Base-by-base conservation (phyloP, 1,284 basidiomycete species). In the Moesziomyces sp. region DNA sequence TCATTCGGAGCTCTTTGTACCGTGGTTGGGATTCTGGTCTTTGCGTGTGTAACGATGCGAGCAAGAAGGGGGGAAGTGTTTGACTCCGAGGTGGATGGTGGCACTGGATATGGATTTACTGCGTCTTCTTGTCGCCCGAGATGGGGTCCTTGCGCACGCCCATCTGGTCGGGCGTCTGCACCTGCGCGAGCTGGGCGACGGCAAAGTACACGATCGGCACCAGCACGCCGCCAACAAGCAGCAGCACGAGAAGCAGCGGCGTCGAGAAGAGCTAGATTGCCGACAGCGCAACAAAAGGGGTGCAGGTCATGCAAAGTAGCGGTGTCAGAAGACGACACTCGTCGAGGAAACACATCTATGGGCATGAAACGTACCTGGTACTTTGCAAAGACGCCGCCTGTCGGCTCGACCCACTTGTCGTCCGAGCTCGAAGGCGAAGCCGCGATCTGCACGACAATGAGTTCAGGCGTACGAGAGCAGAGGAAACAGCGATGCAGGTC, bases 131-230 rank as follows among this genome's bases (percentile, higher is more conserved):
- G 53, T 70, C 67, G 54, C 63, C 67, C 16, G 63, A 64, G 58
- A 75, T 68, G 46, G 73, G 63, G 21, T 71, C 68, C 38, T 75
- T 75, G 35, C 68, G 59, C 3, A 71, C 67, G 43, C 73, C 73
- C 57, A 75, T 75, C 68, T 75, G 73, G 46, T 75, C 73, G 10
- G 73, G 73, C 19, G 61, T 63, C 54, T 75, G 67, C 1, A 75
- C 54, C 34, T 71, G 58, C 24, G 73, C 73, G 48, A 75, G 59
- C 60, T 71, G 73, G n/a, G 53, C 49, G 13, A 71, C 70, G 30
- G 73, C 73, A 54, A 75, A 67, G 57, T 63, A 62, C 14, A 68
- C 63, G 48, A 70, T 70, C 26, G 73, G 73, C 7, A 68, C 43
- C 47, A 75, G 30, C 14, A 75, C 23, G 11, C 63, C 73, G 21